Evolutionary conservation across 306 rosid genomes (phyloP).

Genomic region (Adenanthera pavonina): DNA sequence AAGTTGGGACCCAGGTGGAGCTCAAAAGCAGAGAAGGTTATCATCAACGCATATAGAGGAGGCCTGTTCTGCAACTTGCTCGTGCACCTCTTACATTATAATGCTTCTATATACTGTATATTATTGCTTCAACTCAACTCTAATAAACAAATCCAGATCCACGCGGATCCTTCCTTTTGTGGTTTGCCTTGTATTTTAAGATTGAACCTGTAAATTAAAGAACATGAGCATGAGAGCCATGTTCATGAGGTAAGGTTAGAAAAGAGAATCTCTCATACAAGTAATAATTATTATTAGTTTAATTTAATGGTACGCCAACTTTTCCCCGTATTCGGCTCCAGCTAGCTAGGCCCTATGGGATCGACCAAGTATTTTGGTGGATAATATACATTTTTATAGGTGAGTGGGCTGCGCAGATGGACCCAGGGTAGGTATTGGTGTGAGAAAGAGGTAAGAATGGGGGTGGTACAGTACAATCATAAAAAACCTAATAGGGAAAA

Average conservation of each 20-base stretch:
- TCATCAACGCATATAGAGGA: conserved; percentile 29
- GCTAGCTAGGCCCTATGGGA: background rate
- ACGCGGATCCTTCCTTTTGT: conserved; percentile 28
- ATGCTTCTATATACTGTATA: background rate
- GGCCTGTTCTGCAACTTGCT: conserved; percentile 37
- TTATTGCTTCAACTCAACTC: conserved; percentile 40
- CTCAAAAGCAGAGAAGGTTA: conserved; percentile 31
- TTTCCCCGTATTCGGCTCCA: background rate
- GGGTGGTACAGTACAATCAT: background rate
- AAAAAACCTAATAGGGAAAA: background rate
- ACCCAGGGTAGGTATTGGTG: conserved; percentile 33
- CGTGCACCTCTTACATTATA: conserved; percentile 27
- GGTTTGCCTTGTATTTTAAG: conserved; percentile 49
- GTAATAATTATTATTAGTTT: background rate
- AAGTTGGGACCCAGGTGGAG: conserved; percentile 44
- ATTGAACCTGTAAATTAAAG: conserved; percentile 19
- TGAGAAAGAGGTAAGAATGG: conserved; percentile 14
- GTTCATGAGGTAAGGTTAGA: background rate
- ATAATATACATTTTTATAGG: background rate
- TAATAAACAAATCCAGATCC: conserved; percentile 27
- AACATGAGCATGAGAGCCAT: conserved; percentile 34
- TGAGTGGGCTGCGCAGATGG: conserved; percentile 23
- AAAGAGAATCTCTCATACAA: background rate
- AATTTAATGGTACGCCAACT: background rate
- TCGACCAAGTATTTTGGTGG: background rate